phyloP scores from a whole-genome alignment of 2,329 filamentous ascomycete genomes.

The Fonsecaea monophora region DNA sequence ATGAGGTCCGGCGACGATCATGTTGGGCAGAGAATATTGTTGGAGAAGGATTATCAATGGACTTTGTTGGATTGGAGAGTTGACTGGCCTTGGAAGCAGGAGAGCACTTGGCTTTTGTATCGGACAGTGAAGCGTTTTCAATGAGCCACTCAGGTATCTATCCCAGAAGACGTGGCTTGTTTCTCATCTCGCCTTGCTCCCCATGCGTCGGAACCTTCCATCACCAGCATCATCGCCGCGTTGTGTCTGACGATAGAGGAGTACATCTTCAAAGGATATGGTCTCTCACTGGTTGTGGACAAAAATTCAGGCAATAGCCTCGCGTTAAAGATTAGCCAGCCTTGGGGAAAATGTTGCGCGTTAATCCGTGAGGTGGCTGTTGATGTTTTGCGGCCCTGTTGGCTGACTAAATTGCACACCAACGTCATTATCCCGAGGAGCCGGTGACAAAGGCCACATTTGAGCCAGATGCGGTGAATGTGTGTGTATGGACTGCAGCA shows the following conservation, averaged over 20 bases:
- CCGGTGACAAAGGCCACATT: neutral
- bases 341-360: slow-evolving; percentile 22
- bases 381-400: slow-evolving; percentile 3
- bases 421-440: slow-evolving; percentile 9
- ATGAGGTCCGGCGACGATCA: slow-evolving; percentile 37
- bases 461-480: neutral
- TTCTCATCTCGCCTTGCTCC: neutral
- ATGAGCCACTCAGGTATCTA: neutral
- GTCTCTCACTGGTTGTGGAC: slow-evolving; percentile 17
- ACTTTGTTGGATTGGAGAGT: neutral
- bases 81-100: neutral
- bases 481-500: neutral
- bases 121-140: neutral
- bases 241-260: neutral
- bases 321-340: slow-evolving; percentile 24
- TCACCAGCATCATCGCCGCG: neutral
- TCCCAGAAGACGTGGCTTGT: neutral
- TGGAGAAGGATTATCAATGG: neutral
- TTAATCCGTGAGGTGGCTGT: slow-evolving; percentile 8
- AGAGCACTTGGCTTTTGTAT: slow-evolving; percentile 3
- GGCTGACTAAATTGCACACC: slow-evolving; percentile 1
- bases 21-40: slow-evolving; percentile 5
- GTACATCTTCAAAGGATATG: neutral
- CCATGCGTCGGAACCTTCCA: neutral
- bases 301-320: slow-evolving; percentile 25